Base-by-base conservation (phyloP, 805 yeast genomes). In the Lachancea fermentati region DNA sequence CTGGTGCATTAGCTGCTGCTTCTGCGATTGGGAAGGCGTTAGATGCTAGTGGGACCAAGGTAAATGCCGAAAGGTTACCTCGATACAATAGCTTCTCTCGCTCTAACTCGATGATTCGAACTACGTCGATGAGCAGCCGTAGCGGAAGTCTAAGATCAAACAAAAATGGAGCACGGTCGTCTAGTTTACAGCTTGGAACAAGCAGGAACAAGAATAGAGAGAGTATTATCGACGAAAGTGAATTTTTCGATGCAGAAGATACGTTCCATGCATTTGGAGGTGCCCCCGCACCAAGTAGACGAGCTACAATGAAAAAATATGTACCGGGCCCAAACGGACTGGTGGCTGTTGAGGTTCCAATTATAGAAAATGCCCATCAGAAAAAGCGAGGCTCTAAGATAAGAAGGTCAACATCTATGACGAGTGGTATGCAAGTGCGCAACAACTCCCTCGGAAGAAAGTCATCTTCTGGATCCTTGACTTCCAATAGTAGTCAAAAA, bases 251-350 rank as follows among this genome's bases (percentile, higher is more conserved):
- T 24, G 60, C 58, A 44, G 63, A 49, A 42, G 46, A 47, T 51
- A 57, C 52, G 34, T 66, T 55, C 48, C 53, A 48, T 31, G 66
- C 48, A 33, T 57, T 62, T 52, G 68, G 62, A 15, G 65, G 63
- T 12, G 47, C 54, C 18, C 58, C 57, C 39, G 47, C 54, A 13
- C 41, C 42, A 19, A 32, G 46, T 32, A 42, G 38, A 35, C 50
- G 47, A 37, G 73, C 66, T 40, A 80, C 74, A 63, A 73, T 81
- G 7, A 81, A 79, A 48, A 80, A 76, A 47, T 83, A 82, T 62
- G 71, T 83, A 34, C 91, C 93, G 2, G 80, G 87, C 2, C 79
- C 85, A 3, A 71, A 76, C 50, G 93, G 93, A 11, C 68, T 83
- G 41, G 73, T 79, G 36, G 69, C 81, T 7, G 67, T 83, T 4